Base-by-base conservation (phyloP, 164 flowering plant genomes). In the Santalum album region DNA sequence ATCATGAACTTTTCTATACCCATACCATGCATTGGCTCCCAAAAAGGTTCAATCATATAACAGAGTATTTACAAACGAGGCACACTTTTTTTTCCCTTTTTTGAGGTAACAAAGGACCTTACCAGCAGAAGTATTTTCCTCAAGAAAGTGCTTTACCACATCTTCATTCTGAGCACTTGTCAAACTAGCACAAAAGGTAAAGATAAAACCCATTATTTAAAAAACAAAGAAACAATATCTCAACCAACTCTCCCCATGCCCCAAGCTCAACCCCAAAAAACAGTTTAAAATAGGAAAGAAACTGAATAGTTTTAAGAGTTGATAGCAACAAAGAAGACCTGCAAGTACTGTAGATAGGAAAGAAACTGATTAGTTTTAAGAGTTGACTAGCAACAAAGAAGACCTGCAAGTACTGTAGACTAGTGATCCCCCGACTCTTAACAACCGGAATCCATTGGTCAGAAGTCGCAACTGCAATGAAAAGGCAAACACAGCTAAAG, bases 371-470 rank as follows among this genome's bases (percentile, higher is more conserved):
- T 29, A 17, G 20, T 26, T 12, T 25, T 6, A 23, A 29, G 16
- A 43, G 22, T 25, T 7, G 35, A 1, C n/a, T 25, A 29, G n/a
- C 22, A 53, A 38, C n/a, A n/a, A 12, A 45, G 27, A 12, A 32
- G 47, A 86, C 98, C 98, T 89, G 94, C 96, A 89, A 51, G 98
- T 92, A 79, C 98, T 89, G 70, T 92, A 92, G 35, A 92, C 81
- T 60, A 92, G 91, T 12, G 64, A 63, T 3, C 98, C 98, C 11
- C 96, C 94, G 63, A 65, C 74, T 78, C 74, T 92, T 6, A 89
- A 80, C 68, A 92, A 65, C 65, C 82, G 75, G 63, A 83, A 92
- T 51, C 96, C 99, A 67, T 89, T 89, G 18, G 58, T 71, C 36
- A 88, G 72, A 56, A 88, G 95, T 46, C 72, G 83, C 21, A 82